Base-by-base conservation (phyloP, 139 green algal genomes). In the Coccomyxa sp. region DNA sequence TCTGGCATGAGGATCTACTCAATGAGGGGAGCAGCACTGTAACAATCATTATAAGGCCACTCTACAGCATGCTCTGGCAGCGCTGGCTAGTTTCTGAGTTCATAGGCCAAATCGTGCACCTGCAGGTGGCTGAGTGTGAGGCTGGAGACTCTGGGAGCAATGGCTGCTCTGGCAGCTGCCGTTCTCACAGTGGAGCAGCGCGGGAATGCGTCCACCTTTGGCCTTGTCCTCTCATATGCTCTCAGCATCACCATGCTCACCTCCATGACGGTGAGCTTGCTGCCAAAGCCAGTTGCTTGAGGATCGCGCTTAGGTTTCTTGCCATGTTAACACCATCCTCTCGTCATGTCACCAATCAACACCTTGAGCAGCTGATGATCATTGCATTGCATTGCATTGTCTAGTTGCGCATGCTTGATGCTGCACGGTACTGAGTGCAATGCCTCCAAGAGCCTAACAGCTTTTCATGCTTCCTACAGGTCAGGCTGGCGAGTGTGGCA, bases 121-220 rank as follows among this genome's bases (percentile, higher is more conserved):
- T 6, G 39, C 78, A 83, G 87, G 36, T 94, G 90, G 90, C 82
- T 94, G 70, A 87, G 84, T 38, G 78, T 94, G 35, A 86, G 89
- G 8, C 87, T 97, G 68, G 92, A 97, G 79, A 70, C 55, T 14
- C 75, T 89, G 54, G 88, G 91, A 16, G 80, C 84, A 4, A 18
- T 90, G 8, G 82, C 84, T 16, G 85, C 88, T 8, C 83, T 92
- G 35, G n/a, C 85, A 58, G 88, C 88, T 37, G 89, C 85, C 0
- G 75, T 88, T 40, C 83, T 93, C 29, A 81, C 86, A 8, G 86
- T 95, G 68, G 91, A 93, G 82, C 83, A 92, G 79, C 78, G 86
- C 24, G 79, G 77, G 1, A 72, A 58, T 37, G 85, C 91, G 5
- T 83, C 79, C 8, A 40, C 78, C 2, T 78, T 85, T 29, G 89